phyloP scores from a whole-genome alignment of 1,284 basidiomycete genomes.

The Apiotrichum mycotoxinovorans region DNA sequence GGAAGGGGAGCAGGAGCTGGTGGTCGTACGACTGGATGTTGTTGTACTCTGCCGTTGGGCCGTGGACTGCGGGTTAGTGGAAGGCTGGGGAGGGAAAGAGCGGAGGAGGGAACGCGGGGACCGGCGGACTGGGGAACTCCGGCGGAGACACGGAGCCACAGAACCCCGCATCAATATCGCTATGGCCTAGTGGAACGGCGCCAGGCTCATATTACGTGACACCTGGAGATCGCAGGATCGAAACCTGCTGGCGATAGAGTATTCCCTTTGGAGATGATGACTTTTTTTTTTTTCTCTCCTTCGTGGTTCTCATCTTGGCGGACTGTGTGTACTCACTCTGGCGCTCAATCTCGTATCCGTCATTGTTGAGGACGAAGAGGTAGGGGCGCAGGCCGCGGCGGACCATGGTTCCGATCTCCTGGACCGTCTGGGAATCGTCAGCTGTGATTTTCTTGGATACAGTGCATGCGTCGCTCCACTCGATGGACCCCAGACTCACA shows the following conservation, averaged over 20 bases:
- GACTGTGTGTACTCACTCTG: conserved; percentile 58
- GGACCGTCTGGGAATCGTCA: conserved; percentile 36
- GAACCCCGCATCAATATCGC: not conserved
- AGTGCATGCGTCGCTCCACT: too few relatives aligned
- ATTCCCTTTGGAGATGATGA: not conserved
- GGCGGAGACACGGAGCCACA: not conserved
- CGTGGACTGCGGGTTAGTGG: conserved; percentile 37
- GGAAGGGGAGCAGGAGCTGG: conserved; percentile 47
- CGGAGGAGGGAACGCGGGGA: too few relatives aligned
- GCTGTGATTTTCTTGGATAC: not conserved
- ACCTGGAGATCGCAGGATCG: conserved; percentile 1
- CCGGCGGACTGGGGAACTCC: not conserved
- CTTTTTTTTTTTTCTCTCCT: not conserved
- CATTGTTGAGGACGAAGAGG: conserved; percentile 67
- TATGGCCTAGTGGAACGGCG: not conserved
- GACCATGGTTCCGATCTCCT: conserved; percentile 55
- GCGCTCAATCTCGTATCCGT: conserved; percentile 84
- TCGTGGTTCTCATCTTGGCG: not conserved
- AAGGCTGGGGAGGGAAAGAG: not conserved
- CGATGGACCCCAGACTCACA: too few relatives aligned
- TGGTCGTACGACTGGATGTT: conserved; percentile 51
- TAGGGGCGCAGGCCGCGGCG: conserved; percentile 50
- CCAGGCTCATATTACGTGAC: not conserved
- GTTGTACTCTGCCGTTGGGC: conserved; percentile 50
- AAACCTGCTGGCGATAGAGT: not conserved